Percentiles rank a stretch among this genome's conserved stretches.
Evolutionary conservation across 108 stramenopile species (phyloP).

Genomic region (Pseudonitzschia multistriata): DNA sequence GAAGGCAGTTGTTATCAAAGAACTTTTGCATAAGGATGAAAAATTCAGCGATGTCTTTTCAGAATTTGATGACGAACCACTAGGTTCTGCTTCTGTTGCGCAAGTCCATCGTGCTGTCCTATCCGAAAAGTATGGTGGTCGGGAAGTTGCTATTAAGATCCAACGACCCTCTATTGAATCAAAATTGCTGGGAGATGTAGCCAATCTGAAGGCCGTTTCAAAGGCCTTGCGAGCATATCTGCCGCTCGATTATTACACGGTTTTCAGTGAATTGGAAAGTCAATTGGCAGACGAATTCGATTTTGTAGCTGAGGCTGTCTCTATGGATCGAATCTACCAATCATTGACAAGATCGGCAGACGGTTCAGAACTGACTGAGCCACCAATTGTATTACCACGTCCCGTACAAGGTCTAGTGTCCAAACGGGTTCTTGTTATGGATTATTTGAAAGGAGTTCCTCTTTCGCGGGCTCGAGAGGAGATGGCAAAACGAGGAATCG

Average conservation of each 20-base stretch:
- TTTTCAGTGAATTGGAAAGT: slow-evolving; percentile 84
- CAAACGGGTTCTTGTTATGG: slow-evolving; percentile 88
- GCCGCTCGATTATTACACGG: slow-evolving; percentile 94
- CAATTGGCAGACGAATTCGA: slow-evolving; percentile 92
- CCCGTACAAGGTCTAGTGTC: slow-evolving; percentile 85
- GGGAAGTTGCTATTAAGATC: slow-evolving; percentile 94
- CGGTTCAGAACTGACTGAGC: slow-evolving; percentile 46
- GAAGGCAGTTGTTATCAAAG: slow-evolving; percentile 65
- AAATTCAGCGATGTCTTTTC: slow-evolving; percentile 78
- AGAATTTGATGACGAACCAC: slow-evolving; percentile 77
- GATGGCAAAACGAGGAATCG: slow-evolving; percentile 83
- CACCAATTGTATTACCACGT: slow-evolving; percentile 86
- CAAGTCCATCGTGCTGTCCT: slow-evolving; percentile 93
- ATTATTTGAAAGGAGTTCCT: slow-evolving; percentile 89
- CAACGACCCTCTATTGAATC: slow-evolving; percentile 91
- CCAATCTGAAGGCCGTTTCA: slow-evolving; percentile 84
- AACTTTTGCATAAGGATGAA: slow-evolving; percentile 62
- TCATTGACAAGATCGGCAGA: slow-evolving; percentile 54
- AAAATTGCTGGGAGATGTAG: slow-evolving; percentile 90
- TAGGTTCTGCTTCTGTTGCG: slow-evolving; percentile 81
- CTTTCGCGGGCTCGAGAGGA: slow-evolving; percentile 84
- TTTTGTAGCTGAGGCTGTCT: slow-evolving; percentile 93
- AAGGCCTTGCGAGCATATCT: slow-evolving; percentile 72
- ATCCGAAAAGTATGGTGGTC: slow-evolving; percentile 70
- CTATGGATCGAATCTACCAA: slow-evolving; percentile 89